A percentile compares a stretch with the other conserved stretches of the same genome.
Conservation (phyloP, 257 asterid species). For the Eustoma russellianum region DNA sequence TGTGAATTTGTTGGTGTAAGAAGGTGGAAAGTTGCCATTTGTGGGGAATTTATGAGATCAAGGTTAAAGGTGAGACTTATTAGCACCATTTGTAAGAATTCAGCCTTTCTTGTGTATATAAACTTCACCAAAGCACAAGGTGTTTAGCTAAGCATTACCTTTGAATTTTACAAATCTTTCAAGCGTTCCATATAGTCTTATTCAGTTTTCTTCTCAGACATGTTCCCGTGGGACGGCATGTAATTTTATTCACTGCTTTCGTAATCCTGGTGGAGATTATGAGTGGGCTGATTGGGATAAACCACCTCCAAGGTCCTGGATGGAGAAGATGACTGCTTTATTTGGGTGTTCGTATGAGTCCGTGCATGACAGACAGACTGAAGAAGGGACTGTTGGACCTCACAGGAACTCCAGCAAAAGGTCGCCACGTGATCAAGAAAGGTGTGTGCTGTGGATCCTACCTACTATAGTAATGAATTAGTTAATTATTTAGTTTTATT, state of each 20-base stretch:
- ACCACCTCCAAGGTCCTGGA: slow-evolving; percentile 82
- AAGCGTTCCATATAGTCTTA: not conserved
- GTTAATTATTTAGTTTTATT: not conserved
- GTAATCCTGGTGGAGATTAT: slow-evolving; percentile 95
- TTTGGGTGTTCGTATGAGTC: slow-evolving; percentile 63
- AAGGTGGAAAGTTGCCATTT: slow-evolving; percentile 93
- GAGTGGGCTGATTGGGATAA: slow-evolving; percentile 99
- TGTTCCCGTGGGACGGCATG: slow-evolving; percentile 93
- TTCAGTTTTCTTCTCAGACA: slow-evolving; percentile 27
- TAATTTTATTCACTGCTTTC: slow-evolving; percentile 90
- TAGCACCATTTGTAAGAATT: not conserved
- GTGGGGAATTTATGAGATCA: slow-evolving; percentile 91
- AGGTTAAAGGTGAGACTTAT: slow-evolving; percentile 46
- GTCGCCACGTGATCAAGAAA: slow-evolving; percentile 25
- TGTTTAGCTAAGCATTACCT: not conserved
- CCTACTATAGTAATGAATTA: not conserved
- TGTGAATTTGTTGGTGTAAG: slow-evolving; percentile 84
- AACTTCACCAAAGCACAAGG: not conserved
- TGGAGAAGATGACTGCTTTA: slow-evolving; percentile 65
- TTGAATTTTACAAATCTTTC: no score
- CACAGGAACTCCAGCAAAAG: slow-evolving; percentile 27
- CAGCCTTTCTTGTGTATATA: not conserved
- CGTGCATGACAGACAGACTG: slow-evolving; percentile 24
- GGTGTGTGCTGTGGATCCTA: slow-evolving; percentile 21
- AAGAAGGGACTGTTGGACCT: slow-evolving; percentile 32